phyloP scores from a whole-genome alignment of 2,329 filamentous ascomycete species.

The Colletotrichum tabaci region DNA sequence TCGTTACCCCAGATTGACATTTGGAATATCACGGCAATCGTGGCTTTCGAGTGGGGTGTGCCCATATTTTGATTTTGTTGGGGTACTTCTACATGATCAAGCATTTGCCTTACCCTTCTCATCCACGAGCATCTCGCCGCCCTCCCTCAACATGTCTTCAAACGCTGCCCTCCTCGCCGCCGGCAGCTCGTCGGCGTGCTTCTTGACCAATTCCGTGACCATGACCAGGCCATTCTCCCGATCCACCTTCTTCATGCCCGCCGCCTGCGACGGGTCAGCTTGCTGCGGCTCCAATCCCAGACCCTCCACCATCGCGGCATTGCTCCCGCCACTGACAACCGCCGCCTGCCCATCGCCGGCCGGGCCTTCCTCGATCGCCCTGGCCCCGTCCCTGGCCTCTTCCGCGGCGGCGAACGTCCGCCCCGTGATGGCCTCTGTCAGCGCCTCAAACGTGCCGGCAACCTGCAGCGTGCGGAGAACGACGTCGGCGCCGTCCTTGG shows the following conservation, averaged over 20 bases:
- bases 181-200: conserved; percentile 58
- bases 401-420: conserved; percentile 48
- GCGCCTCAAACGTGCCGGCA: conserved; percentile 56
- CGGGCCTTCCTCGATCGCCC: neutral
- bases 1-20: neutral
- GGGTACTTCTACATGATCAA: neutral
- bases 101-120: conserved; percentile 45
- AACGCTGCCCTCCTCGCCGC: conserved; percentile 58
- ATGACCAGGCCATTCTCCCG: conserved; percentile 74
- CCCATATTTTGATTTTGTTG: neutral
- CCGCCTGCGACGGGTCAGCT: conserved; percentile 59
- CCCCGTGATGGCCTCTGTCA: conserved; percentile 67
- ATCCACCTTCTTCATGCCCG: conserved; percentile 66
- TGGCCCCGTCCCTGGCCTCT: neutral
- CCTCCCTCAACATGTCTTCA: conserved; percentile 64
- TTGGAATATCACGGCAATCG: neutral
- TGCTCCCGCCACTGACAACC: conserved; percentile 7
- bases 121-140: conserved; percentile 60
- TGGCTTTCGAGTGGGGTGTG: neutral
- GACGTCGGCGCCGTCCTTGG: conserved; percentile 62
- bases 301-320: conserved; percentile 49
- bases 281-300: conserved; percentile 64
- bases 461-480: conserved; percentile 61
- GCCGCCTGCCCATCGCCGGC: neutral
- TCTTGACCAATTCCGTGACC: conserved; percentile 68